Evolutionary conservation across 2,329 filamentous ascomycete genomes (phyloP).

Genomic region (Aspergillus sp.): DNA sequence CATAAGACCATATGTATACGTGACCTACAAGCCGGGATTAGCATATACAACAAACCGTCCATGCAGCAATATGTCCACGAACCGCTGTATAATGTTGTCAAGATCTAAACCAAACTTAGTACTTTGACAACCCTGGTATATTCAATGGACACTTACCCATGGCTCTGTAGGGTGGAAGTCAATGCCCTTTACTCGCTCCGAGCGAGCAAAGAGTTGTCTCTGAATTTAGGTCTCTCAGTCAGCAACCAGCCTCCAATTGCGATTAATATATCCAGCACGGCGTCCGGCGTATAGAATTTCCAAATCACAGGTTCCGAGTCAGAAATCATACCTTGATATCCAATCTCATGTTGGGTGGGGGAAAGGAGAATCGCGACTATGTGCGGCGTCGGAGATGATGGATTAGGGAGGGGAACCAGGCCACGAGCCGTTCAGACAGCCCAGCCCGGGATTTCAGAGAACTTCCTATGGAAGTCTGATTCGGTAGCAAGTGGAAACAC

Average conservation of each 20-base stretch:
- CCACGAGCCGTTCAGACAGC: slow-evolving; percentile 37
- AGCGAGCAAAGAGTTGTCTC: slow-evolving; percentile 83
- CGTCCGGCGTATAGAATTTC: not conserved
- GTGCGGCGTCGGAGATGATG: slow-evolving; percentile 36
- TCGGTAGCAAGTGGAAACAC: not conserved
- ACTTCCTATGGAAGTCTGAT: slow-evolving; percentile 10
- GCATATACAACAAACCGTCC: slow-evolving; percentile 17
- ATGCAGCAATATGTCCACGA: slow-evolving; percentile 36
- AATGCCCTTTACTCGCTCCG: slow-evolving; percentile 94
- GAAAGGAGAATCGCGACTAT: slow-evolving; percentile 29
- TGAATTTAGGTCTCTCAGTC: slow-evolving; percentile 44
- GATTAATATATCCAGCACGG: not conserved
- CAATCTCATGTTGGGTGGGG: slow-evolving; percentile 54
- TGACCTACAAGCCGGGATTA: slow-evolving; percentile 65
- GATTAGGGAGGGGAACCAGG: slow-evolving; percentile 28
- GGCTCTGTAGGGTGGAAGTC: slow-evolving; percentile 97
- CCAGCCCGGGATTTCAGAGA: slow-evolving; percentile 22
- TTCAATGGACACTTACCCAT: slow-evolving; percentile 63
- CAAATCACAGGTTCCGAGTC: slow-evolving; percentile 2
- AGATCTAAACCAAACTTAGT: slow-evolving; percentile 52
- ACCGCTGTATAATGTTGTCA: slow-evolving; percentile 96
- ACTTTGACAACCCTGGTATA: slow-evolving; percentile 5
- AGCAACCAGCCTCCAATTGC: slow-evolving; percentile 30
- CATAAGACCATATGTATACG: slow-evolving; percentile 99
- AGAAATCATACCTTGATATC: slow-evolving; percentile 56